Conservation (phyloP, 1,284 basidiomycete genomes). For the Apiotrichum sp. region DNA sequence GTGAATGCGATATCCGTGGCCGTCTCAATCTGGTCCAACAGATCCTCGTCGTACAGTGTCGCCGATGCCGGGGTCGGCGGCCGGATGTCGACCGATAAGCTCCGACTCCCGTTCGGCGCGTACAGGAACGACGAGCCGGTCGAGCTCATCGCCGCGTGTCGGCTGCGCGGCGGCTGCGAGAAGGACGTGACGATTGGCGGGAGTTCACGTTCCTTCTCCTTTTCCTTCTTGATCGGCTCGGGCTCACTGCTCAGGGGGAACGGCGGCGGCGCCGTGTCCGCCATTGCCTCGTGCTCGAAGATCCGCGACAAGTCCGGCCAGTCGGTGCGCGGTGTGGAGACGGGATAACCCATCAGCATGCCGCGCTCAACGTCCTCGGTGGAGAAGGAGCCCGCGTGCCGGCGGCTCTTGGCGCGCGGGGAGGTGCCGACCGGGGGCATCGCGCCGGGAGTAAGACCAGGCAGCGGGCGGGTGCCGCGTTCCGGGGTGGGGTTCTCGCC, state of each 20-base stretch:
- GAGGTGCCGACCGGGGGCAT: conserved; percentile 10
- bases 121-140: conserved; percentile 25
- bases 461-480: neutral
- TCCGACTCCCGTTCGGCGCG: conserved; percentile 16
- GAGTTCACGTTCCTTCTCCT: neutral
- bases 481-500: conserved; percentile 19
- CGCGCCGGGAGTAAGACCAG: neutral
- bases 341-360: conserved; percentile 59
- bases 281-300: conserved; percentile 8
- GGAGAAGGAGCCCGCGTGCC: conserved; percentile 89
- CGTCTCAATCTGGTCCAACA: conserved; percentile 49
- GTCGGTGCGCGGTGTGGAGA: conserved; percentile 8
- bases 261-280: conserved; percentile 5
- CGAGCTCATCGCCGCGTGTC: conserved; percentile 33
- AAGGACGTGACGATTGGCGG: conserved; percentile 19
- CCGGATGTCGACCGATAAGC: conserved; percentile 40
- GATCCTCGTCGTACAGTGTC: conserved; percentile 47
- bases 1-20: conserved; percentile 49
- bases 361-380: conserved; percentile 84
- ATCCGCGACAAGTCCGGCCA: conserved; percentile 13
- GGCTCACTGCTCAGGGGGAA: conserved; percentile 16
- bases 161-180: conserved; percentile 16
- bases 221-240: conserved; percentile 1
- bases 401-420: conserved; percentile 53
- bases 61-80: conserved; percentile 44